A percentile compares a stretch with the other conserved stretches of the same genome.
These are phyloP conservation scores for Turnera subulata DNA, from an alignment of 345 rosid species.

Conservation along the genomic window DNA sequence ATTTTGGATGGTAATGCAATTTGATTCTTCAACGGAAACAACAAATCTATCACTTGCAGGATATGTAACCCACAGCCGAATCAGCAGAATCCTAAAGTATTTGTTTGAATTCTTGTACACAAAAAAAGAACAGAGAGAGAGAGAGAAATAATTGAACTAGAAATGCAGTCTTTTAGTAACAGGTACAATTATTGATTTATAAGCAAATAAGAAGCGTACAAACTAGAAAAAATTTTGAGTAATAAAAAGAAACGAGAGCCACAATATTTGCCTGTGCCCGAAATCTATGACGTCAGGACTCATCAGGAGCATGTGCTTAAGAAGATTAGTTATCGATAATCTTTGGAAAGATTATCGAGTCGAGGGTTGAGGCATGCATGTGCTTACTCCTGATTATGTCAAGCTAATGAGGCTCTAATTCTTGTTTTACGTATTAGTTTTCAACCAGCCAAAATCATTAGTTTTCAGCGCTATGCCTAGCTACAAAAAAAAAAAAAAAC, in stretches of 20 bases:
- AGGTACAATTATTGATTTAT: not conserved
- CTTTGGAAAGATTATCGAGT: not conserved
- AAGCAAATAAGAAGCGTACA: not conserved
- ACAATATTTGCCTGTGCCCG: too few species aligned
- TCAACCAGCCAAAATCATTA: too few species aligned
- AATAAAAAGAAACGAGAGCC: too few species aligned
- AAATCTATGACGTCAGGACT: too few species aligned
- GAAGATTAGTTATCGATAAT: constrained; percentile 10
- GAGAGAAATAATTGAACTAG: too few species aligned
- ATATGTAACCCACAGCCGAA: constrained; percentile 8
- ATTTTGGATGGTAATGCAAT: constrained; percentile 20
- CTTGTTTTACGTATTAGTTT: too few species aligned
- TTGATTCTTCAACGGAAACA: constrained; percentile 12
- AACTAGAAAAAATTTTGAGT: too few species aligned
- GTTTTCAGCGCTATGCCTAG: too few species aligned
- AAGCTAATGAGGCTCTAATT: too few species aligned
- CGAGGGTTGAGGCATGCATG: constrained; percentile 3
- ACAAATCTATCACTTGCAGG: constrained; percentile 17
- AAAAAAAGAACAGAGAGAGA: too few species aligned
- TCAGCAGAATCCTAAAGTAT: not conserved
- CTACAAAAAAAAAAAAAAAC: too few species aligned
- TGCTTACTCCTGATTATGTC: not conserved
- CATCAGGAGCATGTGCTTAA: constrained; percentile 19
- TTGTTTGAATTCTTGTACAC: too few species aligned
- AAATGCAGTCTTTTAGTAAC: not conserved